Evolutionary conservation across 768 basidiomycete species (phyloP), one percentile per base, ranked within the genome.

Genomic region (Boletus pseudopeckii): DNA sequence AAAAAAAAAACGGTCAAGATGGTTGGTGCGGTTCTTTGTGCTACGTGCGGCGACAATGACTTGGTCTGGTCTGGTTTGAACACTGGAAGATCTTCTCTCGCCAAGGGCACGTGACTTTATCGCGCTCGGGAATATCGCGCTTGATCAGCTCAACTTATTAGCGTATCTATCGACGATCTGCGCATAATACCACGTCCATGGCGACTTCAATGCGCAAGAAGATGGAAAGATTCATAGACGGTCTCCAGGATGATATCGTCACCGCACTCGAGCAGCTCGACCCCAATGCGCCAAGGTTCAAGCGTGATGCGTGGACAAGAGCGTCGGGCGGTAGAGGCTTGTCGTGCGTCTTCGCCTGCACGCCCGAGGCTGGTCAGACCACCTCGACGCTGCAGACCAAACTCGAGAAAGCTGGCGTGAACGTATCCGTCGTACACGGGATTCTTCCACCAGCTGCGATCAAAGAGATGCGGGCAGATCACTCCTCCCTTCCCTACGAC

Each of bases 361-460:
- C 77, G 20, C 65, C 71, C 10, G 60, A 66, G 38, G 42, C 55
- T 46, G 59, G 57, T 26, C 55, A 68, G 52, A 53, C 66, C n/a
- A 65, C 77, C 17, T 76, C 77, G 52, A 40, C 64, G 8, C 36
- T 65, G 20, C 62, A 72, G 51, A 76, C 85, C 0, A 74, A 90
- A 26, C 84, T 98, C 61, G 96, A 98, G 71, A 98, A 98, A 71
- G 96, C 89, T 4, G 96, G 97, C 1, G 92, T 98, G 44, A 98
- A 97, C 74, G 88, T 97, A 63, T 92, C 90, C 8, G 77, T 98
- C 66, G 91, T 98, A 1, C 83, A 98, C 63, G 95, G 94, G 22
- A 75, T 74, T 20, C 84, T 99, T 5, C 91, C 95, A 1, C 93
- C 93, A 0, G 75, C 86, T 30, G 97, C 93, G 6, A 88, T 98